Evolutionary conservation across 352 stramenopile genomes (phyloP).

Genomic region (Phytophthora vignae): DNA sequence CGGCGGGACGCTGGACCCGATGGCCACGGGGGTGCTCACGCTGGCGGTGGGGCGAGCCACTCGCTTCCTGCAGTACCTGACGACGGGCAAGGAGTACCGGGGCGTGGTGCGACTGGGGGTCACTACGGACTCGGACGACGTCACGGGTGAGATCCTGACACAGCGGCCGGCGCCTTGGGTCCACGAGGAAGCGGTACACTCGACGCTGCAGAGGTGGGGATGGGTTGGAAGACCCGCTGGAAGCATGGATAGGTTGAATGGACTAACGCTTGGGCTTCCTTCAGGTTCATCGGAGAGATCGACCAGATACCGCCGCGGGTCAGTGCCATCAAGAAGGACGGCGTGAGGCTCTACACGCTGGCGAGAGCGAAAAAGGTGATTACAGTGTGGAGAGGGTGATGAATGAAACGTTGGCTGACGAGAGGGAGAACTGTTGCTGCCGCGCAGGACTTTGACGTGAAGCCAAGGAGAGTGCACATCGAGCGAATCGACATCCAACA

Average conservation of each 20-base stretch:
- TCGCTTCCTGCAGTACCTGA: slow-evolving; percentile 83
- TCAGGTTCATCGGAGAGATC: slow-evolving; percentile 82
- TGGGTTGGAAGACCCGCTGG: not conserved
- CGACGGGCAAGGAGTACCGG: slow-evolving; percentile 78
- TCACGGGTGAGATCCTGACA: slow-evolving; percentile 69
- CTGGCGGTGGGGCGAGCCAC: slow-evolving; percentile 83
- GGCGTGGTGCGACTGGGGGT: slow-evolving; percentile 80
- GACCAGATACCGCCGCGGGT: slow-evolving; percentile 81
- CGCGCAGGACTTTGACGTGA: slow-evolving; percentile 61
- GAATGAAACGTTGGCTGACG: slow-evolving; percentile 8
- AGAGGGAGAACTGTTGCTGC: slow-evolving; percentile 3
- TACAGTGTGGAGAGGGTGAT: not conserved
- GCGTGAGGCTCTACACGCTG: slow-evolving; percentile 82
- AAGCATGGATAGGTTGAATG: not conserved
- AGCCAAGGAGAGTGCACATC: slow-evolving; percentile 70
- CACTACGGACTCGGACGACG: slow-evolving; percentile 84
- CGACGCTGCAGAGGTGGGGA: slow-evolving; percentile 55
- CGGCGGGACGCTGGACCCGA: slow-evolving; percentile 88
- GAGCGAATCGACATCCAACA: slow-evolving; percentile 60
- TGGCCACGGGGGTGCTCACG: slow-evolving; percentile 88
- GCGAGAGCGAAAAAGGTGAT: slow-evolving; percentile 63
- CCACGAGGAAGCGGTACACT: slow-evolving; percentile 40
- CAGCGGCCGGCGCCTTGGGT: slow-evolving; percentile 70
- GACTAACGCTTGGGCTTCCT: slow-evolving; percentile 11
- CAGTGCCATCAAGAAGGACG: slow-evolving; percentile 84